Evolutionary conservation across 345 rosid genomes (phyloP).

Genomic region (Hirschfeldia incana): DNA sequence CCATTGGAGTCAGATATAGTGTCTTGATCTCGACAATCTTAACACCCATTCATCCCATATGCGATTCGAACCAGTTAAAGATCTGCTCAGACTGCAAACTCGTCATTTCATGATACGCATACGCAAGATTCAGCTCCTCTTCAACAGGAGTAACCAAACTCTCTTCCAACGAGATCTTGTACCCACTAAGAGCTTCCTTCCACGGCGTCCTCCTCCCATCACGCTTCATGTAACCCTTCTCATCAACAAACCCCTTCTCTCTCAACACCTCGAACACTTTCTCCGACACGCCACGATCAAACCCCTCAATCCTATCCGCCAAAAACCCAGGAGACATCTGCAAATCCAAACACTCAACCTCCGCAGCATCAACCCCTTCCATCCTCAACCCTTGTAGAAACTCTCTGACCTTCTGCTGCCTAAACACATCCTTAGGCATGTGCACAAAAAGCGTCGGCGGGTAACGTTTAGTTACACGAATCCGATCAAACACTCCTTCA

Average conservation of each 20-base stretch:
- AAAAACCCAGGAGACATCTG: slow-evolving; percentile 55
- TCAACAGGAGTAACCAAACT: slow-evolving; percentile 66
- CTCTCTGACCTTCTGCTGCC: slow-evolving; percentile 67
- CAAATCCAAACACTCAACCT: slow-evolving; percentile 70
- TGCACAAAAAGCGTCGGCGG: slow-evolving; percentile 91
- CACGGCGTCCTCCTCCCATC: slow-evolving; percentile 75
- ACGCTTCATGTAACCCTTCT: slow-evolving; percentile 68
- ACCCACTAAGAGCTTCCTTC: slow-evolving; percentile 54
- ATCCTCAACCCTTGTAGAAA: slow-evolving; percentile 51
- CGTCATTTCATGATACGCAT: slow-evolving; percentile 92
- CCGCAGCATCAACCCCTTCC: slow-evolving; percentile 73
- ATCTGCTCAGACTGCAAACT: slow-evolving; percentile 81
- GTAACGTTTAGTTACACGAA: slow-evolving; percentile 58
- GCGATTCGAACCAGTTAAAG: slow-evolving; percentile 90
- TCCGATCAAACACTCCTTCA: slow-evolving; percentile 66
- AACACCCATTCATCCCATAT: slow-evolving; percentile 46
- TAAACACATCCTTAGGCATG: slow-evolving; percentile 75
- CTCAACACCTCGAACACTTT: slow-evolving; percentile 58
- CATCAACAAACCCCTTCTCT: slow-evolving; percentile 63
- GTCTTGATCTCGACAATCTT: neutral
- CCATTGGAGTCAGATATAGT: neutral
- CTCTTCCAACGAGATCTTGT: slow-evolving; percentile 44
- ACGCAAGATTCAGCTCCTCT: slow-evolving; percentile 92
- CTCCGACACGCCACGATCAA: slow-evolving; percentile 49
- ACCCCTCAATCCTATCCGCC: slow-evolving; percentile 65